phyloP scores from a whole-genome alignment of 2,329 filamentous ascomycete genomes.

The Phaeomoniella chlamydospora region DNA sequence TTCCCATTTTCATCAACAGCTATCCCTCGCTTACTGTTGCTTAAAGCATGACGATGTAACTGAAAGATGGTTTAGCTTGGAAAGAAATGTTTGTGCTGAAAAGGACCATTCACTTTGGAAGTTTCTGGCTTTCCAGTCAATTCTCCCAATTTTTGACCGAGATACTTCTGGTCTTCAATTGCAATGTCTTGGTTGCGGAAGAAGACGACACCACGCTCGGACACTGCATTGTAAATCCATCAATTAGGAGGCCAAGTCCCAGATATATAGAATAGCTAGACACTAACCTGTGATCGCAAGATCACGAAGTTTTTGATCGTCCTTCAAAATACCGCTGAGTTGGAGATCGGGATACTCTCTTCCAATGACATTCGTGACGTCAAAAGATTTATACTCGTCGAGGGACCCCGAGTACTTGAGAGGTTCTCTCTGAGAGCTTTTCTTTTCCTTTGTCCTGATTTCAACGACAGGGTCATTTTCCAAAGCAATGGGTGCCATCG shows the following conservation, averaged over 20 bases:
- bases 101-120: slow-evolving; percentile 15
- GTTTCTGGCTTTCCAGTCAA: slow-evolving; percentile 31
- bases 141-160: slow-evolving; percentile 33
- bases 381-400: slow-evolving; percentile 29
- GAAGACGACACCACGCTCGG: slow-evolving; percentile 38
- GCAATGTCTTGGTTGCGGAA: slow-evolving; percentile 36
- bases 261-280: background rate
- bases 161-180: slow-evolving; percentile 36
- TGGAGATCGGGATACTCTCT: slow-evolving; percentile 27
- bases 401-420: slow-evolving; percentile 25
- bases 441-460: background rate
- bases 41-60: slow-evolving; percentile 30
- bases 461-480: background rate
- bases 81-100: background rate
- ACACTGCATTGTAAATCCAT: slow-evolving; percentile 28
- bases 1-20: slow-evolving; percentile 28
- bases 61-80: too few species aligned
- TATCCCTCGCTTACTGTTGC: slow-evolving; percentile 31
- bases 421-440: slow-evolving; percentile 11
- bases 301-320: slow-evolving; percentile 22
- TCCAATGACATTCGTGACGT: slow-evolving; percentile 37
- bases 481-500: too few species aligned
- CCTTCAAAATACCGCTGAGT: slow-evolving; percentile 19
- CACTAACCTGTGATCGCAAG: slow-evolving; percentile 15
- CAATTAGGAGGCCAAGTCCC: slow-evolving; percentile 1